phyloP scores from a whole-genome alignment of 1,284 basidiomycete genomes.

The Rhodotorula glutinis region DNA sequence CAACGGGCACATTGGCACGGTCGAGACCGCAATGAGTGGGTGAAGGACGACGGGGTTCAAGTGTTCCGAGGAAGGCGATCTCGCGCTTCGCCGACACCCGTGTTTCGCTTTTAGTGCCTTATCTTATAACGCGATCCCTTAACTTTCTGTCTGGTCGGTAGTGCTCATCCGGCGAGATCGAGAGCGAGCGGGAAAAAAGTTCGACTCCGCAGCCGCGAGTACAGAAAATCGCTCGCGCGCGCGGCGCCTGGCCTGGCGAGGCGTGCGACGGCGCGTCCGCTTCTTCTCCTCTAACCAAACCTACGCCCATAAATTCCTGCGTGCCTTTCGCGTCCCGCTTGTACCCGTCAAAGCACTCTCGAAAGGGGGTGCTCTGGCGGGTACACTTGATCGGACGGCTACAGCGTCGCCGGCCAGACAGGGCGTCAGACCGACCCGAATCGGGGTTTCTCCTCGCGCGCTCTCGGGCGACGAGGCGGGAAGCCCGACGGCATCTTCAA shows the following conservation, averaged over 20 bases:
- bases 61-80: too few relatives aligned
- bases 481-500: conserved; percentile 7
- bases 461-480: neutral
- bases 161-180: too few relatives aligned
- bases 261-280: neutral
- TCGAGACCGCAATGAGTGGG: too few relatives aligned
- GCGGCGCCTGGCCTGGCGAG: neutral
- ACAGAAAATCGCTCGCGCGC: neutral
- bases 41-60: too few relatives aligned
- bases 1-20: too few relatives aligned
- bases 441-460: neutral
- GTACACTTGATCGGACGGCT: conserved; percentile 2
- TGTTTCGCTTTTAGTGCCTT: too few relatives aligned
- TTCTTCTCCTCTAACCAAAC: conserved; percentile 7
- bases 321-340: conserved; percentile 15
- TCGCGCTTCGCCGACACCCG: too few relatives aligned
- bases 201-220: too few relatives aligned
- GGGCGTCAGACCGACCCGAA: conserved; percentile 19
- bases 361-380: too few relatives aligned
- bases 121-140: too few relatives aligned
- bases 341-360: neutral
- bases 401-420: conserved; percentile 25
- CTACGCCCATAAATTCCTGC: conserved; percentile 26
- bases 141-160: too few relatives aligned
- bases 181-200: too few relatives aligned